These are phyloP conservation scores for Sedum album DNA, from an alignment of 164 flowering plant genomes.

Conservation along the genomic window DNA sequence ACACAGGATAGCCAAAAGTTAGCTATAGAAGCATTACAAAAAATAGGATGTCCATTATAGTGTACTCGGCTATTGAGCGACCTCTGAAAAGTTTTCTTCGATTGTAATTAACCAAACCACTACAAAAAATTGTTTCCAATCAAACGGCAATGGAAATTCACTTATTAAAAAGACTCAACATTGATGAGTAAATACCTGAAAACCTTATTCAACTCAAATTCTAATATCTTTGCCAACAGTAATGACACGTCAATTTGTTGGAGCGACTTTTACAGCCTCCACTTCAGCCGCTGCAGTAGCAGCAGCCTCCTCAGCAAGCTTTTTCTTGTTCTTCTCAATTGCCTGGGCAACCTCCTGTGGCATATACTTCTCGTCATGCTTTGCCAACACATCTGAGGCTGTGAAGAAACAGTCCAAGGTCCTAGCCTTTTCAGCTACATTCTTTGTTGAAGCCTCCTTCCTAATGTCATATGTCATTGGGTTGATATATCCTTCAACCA, in stretches of 20 bases:
- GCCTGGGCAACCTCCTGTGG: constrained; percentile 76
- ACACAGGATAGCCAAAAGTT: not conserved
- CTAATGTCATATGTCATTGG: constrained; percentile 45
- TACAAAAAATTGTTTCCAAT: too few relatives aligned
- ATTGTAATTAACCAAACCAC: too few relatives aligned
- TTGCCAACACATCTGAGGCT: constrained; percentile 78
- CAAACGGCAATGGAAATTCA: too few relatives aligned
- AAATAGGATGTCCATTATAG: too few relatives aligned
- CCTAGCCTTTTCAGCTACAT: constrained; percentile 56
- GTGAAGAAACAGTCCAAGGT: constrained; percentile 51
- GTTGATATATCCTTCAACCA: constrained; percentile 74
- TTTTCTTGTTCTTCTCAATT: constrained; percentile 72
- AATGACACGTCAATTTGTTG: not conserved
- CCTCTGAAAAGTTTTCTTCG: too few relatives aligned
- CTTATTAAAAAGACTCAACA: too few relatives aligned
- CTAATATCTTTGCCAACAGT: too few relatives aligned
- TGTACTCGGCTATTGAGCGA: too few relatives aligned
- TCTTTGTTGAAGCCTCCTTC: constrained; percentile 19
- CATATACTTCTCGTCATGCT: constrained; percentile 98
- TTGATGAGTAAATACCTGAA: too few relatives aligned
- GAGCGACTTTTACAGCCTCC: not conserved
- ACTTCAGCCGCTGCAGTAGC: constrained; percentile 13
- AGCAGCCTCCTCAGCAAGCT: constrained; percentile 13
- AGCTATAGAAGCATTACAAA: constrained; percentile 1
- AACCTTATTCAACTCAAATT: too few relatives aligned